Conservation (phyloP, 768 basidiomycete species). For the Macrolepiota albuminosa region DNA sequence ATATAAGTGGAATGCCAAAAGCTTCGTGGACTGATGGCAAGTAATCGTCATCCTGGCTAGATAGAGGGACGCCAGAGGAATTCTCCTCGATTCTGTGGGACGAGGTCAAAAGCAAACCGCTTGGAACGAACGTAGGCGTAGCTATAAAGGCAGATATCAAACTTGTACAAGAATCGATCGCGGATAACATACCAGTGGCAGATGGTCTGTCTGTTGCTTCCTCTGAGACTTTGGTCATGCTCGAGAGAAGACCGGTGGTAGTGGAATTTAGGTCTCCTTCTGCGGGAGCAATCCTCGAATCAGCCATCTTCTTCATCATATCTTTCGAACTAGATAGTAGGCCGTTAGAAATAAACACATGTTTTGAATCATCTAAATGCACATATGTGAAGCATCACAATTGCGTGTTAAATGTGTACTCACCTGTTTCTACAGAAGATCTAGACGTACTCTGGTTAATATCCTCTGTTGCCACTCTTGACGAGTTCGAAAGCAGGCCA, state of each 20-base stretch:
- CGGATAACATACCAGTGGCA: not conserved
- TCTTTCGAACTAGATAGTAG: not conserved
- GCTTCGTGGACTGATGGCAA: slow-evolving; percentile 20
- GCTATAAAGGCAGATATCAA: not conserved
- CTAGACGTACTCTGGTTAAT: not conserved
- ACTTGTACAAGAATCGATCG: not conserved
- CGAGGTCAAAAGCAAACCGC: slow-evolving; percentile 5
- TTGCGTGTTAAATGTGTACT: not conserved
- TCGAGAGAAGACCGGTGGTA: slow-evolving; percentile 9
- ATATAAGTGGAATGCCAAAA: slow-evolving; percentile 19
- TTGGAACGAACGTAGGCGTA: slow-evolving; percentile 4
- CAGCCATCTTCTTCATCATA: not conserved
- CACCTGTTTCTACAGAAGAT: not conserved
- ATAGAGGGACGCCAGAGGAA: not conserved
- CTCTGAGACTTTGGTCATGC: not conserved
- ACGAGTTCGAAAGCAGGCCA: slow-evolving; percentile 12
- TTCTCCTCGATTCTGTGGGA: not conserved
- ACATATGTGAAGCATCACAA: not conserved
- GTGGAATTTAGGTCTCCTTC: not conserved
- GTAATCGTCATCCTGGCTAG: slow-evolving; percentile 14
- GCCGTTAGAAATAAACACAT: slow-evolving; percentile 3
- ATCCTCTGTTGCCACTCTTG: not conserved
- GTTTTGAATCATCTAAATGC: not conserved
- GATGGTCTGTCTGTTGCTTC: not conserved
- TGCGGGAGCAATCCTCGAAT: not conserved